These are phyloP conservation scores for Eleusine coracana DNA, from an alignment of 176 grass and related monocot genomes.

Conservation along the genomic window DNA sequence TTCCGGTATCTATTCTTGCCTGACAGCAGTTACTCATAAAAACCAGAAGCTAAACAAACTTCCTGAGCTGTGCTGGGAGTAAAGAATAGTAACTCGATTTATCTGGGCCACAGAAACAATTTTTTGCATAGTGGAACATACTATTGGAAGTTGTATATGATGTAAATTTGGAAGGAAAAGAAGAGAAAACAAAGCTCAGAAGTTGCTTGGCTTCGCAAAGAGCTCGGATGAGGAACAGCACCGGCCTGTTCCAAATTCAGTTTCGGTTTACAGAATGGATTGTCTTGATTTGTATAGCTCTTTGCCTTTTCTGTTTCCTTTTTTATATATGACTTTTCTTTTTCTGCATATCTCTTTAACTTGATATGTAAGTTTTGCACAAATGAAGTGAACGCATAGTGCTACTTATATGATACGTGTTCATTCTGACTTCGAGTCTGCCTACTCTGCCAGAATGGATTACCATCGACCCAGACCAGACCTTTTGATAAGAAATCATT, in stretches of 20 bases:
- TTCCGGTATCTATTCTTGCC: constrained; percentile 87
- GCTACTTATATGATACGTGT: background rate
- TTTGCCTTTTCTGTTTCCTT: background rate
- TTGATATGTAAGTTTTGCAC: constrained; percentile 32
- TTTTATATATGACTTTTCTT: constrained; percentile 6
- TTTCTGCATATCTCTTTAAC: constrained; percentile 25
- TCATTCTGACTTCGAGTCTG: background rate
- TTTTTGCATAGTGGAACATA: constrained; percentile 28
- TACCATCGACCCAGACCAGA: background rate
- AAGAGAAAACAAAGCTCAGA: constrained; percentile 23
- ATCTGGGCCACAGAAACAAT: constrained; percentile 32
- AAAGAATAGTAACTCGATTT: background rate
- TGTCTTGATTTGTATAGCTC: background rate
- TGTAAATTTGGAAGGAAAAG: constrained; percentile 42
- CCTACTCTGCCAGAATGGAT: background rate
- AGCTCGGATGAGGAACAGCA: background rate
- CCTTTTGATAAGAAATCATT: background rate
- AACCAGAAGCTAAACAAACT: constrained; percentile 32
- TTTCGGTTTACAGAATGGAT: background rate
- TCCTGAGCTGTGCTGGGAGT: constrained; percentile 38
- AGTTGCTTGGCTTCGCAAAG: background rate
- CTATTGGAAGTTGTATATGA: constrained; percentile 40
- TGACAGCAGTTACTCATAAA: constrained; percentile 43
- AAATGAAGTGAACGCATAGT: constrained; percentile 14
- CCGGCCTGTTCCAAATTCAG: background rate